These are phyloP conservation scores for Centella asiatica DNA, from an alignment of 129 eudicot species.

Conservation along the genomic window DNA sequence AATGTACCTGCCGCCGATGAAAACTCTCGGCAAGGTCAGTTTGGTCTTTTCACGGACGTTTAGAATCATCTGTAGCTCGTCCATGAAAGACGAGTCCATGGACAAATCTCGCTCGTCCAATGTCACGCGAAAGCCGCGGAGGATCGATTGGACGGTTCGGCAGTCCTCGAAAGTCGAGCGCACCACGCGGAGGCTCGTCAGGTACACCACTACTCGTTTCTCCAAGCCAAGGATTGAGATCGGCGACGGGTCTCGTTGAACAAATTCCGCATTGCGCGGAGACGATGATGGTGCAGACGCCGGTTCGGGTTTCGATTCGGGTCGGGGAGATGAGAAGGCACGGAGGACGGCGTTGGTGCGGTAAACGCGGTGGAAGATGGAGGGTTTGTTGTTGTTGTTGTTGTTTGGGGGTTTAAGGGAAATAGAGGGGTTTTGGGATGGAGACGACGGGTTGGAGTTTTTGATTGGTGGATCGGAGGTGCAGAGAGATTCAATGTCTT, in stretches of 20 bases:
- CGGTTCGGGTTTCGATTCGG: constrained; percentile 4
- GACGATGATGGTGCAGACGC: not conserved
- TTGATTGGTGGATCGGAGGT: constrained; percentile 16
- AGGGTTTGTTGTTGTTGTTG: constrained; percentile 13
- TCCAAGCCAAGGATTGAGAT: constrained; percentile 29
- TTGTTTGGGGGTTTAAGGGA: constrained; percentile 1
- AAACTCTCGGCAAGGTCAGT: constrained; percentile 60
- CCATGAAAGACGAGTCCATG: constrained; percentile 60
- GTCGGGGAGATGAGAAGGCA: constrained; percentile 30
- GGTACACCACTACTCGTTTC: constrained; percentile 49
- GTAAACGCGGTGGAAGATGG: constrained; percentile 69
- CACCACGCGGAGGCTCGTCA: constrained; percentile 74
- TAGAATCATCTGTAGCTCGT: constrained; percentile 51
- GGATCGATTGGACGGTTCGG: constrained; percentile 48
- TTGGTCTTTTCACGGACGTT: constrained; percentile 22
- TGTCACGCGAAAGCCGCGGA: constrained; percentile 58
- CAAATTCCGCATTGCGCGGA: no score
- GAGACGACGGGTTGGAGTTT: no score
- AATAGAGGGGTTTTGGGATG: no score
- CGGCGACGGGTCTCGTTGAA: not conserved
- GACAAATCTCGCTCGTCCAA: constrained; percentile 90
- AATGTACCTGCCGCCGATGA: constrained; percentile 75
- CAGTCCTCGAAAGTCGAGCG: constrained; percentile 90
- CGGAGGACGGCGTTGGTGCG: constrained; percentile 40
- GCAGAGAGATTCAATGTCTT: constrained; percentile 57